A percentile compares a stretch with the other conserved stretches of the same genome.
Evolutionary conservation across 257 asterid genomes (phyloP).

Genomic region (Datura wrightii): DNA sequence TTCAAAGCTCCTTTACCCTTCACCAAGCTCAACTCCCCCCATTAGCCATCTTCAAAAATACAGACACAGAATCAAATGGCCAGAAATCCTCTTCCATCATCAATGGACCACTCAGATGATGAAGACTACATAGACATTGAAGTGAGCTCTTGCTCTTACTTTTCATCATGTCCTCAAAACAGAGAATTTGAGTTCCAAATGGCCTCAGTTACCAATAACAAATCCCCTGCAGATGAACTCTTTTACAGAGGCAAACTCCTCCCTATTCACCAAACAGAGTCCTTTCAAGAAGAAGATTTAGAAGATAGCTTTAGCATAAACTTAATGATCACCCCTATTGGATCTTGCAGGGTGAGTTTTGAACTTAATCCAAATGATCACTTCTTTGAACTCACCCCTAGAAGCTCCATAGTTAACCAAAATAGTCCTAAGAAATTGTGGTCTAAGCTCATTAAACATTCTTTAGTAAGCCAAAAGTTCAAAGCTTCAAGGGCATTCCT

Average conservation of each 20-base stretch:
- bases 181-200: slow-evolving; percentile 81
- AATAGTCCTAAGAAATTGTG: slow-evolving; percentile 38
- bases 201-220: slow-evolving; percentile 46
- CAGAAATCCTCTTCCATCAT: slow-evolving; percentile 27
- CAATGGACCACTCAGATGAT: slow-evolving; percentile 34
- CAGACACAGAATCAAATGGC: slow-evolving; percentile 42
- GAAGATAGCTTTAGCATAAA: slow-evolving; percentile 32
- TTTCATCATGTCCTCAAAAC: slow-evolving; percentile 35
- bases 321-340: slow-evolving; percentile 38
- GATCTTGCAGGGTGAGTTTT: slow-evolving; percentile 50
- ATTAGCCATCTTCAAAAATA: slow-evolving; percentile 40
- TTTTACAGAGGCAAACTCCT: slow-evolving; percentile 82
- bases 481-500: slow-evolving; percentile 35
- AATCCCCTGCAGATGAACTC: slow-evolving; percentile 76
- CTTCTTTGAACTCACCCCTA: slow-evolving; percentile 42
- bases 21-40: slow-evolving; percentile 43
- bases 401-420: slow-evolving; percentile 35
- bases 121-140: slow-evolving; percentile 62
- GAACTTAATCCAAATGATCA: slow-evolving; percentile 51
- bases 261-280: slow-evolving; percentile 55
- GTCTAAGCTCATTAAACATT: slow-evolving; percentile 34
- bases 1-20: background rate
- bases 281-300: slow-evolving; percentile 32
- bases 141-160: slow-evolving; percentile 36
- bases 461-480: slow-evolving; percentile 23